Evolutionary conservation across 805 yeast species (phyloP), one percentile per base, ranked within the genome.

Genomic region (Cyberlindnera americana): DNA sequence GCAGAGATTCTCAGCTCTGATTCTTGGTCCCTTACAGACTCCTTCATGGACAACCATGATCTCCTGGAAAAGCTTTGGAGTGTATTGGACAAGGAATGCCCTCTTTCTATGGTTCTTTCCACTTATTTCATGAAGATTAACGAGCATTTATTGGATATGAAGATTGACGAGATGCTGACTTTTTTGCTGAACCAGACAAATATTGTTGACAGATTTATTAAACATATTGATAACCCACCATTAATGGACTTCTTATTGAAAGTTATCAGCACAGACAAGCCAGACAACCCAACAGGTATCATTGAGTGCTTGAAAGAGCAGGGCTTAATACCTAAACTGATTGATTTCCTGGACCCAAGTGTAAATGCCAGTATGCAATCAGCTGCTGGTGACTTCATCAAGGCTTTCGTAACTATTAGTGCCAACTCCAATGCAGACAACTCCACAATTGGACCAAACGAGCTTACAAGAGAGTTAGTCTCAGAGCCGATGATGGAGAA

Each of bases 361-460:
- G 68, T 75, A 28, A 69, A 81, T 9, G 75, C 90, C 10, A 75
- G 85, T 31, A 80, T 79, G 34, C 98, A 93, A 60, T 81, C 93
- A 14, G 95, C 98, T 0, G 95, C 95, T 1, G 95, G 96, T 17
- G 99, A 93, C 58, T 93, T 93, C 57, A 67, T 93, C 38, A 93
- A 93, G 59, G 97, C 98, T 0, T 79, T 93, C 54, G 84, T 93
- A 25, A 83, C 97, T 3, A 86, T 93, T 23, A 87, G 96, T 30
- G 96, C 97, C 7, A 93, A 91, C 56, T 89, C 85, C 7, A 87
- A 85, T 43, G 85, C 87, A 33, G 88, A 88, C 43, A 84, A 88
- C 32, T 84, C 95, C 3, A 85, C 95, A 9, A 86, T 93, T 39
- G 99, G 99, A 2, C 98, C 99, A 2, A 93, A 93, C 57, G 96